Base-by-base conservation (phyloP, 2,329 filamentous ascomycete genomes). In the Fusarium chaquense region DNA sequence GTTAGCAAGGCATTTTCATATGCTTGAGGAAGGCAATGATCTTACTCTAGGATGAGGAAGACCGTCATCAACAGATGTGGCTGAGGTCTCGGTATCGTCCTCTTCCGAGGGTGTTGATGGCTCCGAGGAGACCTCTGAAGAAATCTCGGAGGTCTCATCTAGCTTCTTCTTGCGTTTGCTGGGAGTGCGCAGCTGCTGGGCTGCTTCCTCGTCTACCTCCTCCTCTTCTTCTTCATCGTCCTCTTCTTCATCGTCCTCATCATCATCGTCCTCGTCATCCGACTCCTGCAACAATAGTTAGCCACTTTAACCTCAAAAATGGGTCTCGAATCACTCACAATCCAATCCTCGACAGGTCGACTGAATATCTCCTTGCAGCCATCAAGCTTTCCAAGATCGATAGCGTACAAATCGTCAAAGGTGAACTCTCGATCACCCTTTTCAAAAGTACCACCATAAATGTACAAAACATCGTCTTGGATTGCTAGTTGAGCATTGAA, bases 361-460 rank as follows among this genome's bases (percentile, higher is more conserved):
- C 86, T 92, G 83, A 95, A 98, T 49, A 98, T 88, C 80, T 98
- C 92, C 78, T 94, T 95, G 70, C 96, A 95, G 5, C 96, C 96
- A 73, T 98, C 94, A 65, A 99, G 85, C 80, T 97, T 98, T 63
- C 91, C 94, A n/a, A 99, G 84, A 75, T 99, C 94, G 63, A 98
- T 90, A 3, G 93, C 91, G 81, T 97, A 97, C 80, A 99, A 85
- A 75, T 99, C 96, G 73, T 98, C 94, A 79, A 98, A 97, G 0
- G 94, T 98, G 75, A 92, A 97, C 79, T 99, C 96, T 24, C 93
- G 88, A 75, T 99, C 96, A 20, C 93, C 95, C 77, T 97, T 96
- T 77, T 99, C 96, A 75, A 92, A 98, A 0, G 95, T 99, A 20
- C 96, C 96, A 32, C 96, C 94, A 76, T 97, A 98, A 56, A 98